Base-by-base conservation (phyloP, 179 eudicot species). In the Amaranthus tricolor region DNA sequence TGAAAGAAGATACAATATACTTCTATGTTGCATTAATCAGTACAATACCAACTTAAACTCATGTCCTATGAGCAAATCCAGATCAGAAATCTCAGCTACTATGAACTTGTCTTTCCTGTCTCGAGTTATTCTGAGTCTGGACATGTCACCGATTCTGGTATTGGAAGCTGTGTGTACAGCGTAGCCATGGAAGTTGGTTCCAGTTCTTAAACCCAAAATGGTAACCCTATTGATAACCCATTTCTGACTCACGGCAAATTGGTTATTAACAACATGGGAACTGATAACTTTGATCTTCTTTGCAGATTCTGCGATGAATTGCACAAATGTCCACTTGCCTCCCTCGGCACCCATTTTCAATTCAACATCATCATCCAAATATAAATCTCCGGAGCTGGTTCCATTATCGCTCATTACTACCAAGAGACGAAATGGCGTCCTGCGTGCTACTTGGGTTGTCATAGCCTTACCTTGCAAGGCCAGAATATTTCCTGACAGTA, bases 401-500 rank as follows among this genome's bases (percentile, higher is more conserved):
- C 59, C 88, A 14, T 31, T 65, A 9, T 52, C 54, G 4, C 63
- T 73, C 5, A 83, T 45, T 2, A 76, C 96, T 63, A 87, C 89
- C 81, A 92, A 62, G 15, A 91, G 71, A 51, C 85, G 57, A 66
- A 90, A 92, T 0, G 90, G 86, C 7, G 91, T 88, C 40, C 67
- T 79, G 24, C 96, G 80, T 7, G 96, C 94, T 57, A 75, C 89
- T 73, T 61, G 63, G 1, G 93, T 90, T 51, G 95, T 90, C 92
- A 91, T 83, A 5, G 85, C 90, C 68, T 82, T 82, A n/a, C 87
- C 91, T 80, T 92, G 97, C 93, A 90, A 82, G 5, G 93, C 89
- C 70, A 92, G 24, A 20, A 86, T 62, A 62, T 43, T 62, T 13
- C 66, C 66, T 62, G 19, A 19, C 66, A 43, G 50, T 43, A 62